A percentile compares a stretch with the other conserved stretches of the same genome.
These are phyloP conservation scores for Yamadazyma sp. DNA, from an alignment of 805 yeast genomes.

Conservation along the genomic window DNA sequence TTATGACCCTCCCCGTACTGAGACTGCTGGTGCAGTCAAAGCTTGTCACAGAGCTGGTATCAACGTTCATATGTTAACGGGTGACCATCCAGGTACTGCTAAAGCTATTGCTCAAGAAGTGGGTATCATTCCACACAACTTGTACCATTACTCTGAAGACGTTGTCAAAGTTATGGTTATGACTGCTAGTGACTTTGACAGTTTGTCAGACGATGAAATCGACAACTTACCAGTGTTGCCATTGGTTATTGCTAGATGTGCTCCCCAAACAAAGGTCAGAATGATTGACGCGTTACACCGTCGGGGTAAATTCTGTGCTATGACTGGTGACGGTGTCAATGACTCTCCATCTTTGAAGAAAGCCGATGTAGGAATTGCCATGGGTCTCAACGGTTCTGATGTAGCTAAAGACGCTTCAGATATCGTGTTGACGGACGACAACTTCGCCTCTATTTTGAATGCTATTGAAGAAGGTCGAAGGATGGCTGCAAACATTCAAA, in stretches of 20 bases:
- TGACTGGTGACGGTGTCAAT: conserved; percentile 70
- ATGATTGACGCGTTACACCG: conserved; percentile 44
- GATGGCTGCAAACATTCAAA: conserved; percentile 76
- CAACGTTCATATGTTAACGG: conserved; percentile 78
- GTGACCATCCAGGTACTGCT: conserved; percentile 80
- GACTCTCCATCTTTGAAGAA: conserved; percentile 76
- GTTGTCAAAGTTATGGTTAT: conserved; percentile 36
- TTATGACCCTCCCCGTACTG: conserved; percentile 77
- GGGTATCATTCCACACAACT: conserved; percentile 62
- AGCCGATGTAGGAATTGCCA: conserved; percentile 81
- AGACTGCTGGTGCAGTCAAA: conserved; percentile 63
- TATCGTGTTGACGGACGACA: conserved; percentile 68
- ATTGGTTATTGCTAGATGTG: conserved; percentile 41
- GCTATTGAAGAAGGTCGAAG: conserved; percentile 81
- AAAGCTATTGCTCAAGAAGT: conserved; percentile 79
- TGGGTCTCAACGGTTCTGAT: conserved; percentile 77
- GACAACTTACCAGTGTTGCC: conserved; percentile 39
- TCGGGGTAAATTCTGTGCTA: conserved; percentile 36
- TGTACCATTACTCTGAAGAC: conserved; percentile 33
- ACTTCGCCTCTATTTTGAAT: conserved; percentile 74
- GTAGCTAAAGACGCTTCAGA: conserved; percentile 85
- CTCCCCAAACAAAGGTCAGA: conserved; percentile 42
- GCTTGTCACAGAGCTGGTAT: conserved; percentile 73
- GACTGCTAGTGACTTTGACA: conserved; percentile 39
- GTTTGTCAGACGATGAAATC: conserved; percentile 30